phyloP scores from a whole-genome alignment of 345 rosid species.

The Syzygium jambos region DNA sequence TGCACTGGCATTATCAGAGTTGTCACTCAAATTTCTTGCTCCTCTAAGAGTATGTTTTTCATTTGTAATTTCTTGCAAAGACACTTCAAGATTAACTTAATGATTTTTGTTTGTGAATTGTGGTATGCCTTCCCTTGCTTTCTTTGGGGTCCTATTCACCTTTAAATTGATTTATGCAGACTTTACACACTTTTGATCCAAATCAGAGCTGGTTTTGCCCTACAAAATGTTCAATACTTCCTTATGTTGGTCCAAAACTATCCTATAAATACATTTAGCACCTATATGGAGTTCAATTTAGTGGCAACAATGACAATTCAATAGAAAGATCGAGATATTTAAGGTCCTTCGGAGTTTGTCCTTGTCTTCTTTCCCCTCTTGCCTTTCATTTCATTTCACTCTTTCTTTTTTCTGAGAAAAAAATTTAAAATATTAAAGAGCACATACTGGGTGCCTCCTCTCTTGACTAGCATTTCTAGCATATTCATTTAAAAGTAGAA shows the following conservation, averaged over 20 bases:
- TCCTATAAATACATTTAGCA: not conserved
- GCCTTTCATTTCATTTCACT: not conserved
- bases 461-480: not conserved
- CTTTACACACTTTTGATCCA: not conserved
- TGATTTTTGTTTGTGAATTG: not conserved
- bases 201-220: not conserved
- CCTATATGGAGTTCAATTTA: not conserved
- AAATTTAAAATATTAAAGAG: not conserved
- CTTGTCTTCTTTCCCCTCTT: not conserved
- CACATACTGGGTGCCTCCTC: not conserved
- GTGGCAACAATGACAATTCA: not conserved
- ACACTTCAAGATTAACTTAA: not conserved
- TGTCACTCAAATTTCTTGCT: slow-evolving; percentile 67
- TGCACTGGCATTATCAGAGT: slow-evolving; percentile 64
- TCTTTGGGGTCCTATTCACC: not conserved
- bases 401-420: not conserved
- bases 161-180: not conserved
- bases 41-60: slow-evolving; percentile 53
- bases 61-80: not conserved
- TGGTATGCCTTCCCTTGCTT: not conserved
- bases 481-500: not conserved
- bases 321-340: not conserved
- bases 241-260: not conserved
- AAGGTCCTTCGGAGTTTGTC: not conserved
- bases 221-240: not conserved